Evolutionary conservation across 1,284 basidiomycete genomes (phyloP), one percentile per base, ranked within the genome.

Genomic region (Cutaneotrichosporon dermatis): DNA sequence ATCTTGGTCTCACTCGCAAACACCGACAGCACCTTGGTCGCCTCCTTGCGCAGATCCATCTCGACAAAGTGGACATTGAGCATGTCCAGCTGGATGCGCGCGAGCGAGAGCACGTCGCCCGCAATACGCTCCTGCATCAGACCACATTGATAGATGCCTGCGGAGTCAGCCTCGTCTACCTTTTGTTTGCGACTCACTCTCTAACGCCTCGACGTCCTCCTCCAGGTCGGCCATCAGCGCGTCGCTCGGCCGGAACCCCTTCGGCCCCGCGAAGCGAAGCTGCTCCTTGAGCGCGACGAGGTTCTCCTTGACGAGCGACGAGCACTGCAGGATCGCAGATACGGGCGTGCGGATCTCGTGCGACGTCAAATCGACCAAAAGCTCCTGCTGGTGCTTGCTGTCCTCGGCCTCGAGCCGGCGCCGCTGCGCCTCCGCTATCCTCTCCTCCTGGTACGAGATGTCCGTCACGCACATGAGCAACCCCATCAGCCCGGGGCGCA

Each of bases 81-180:
- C 70, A 72, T 70, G 56, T 71, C 70, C n/a, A 79, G 74, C 57
- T 80, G 79, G 35, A 80, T 75, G 9, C 78, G 65, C 0, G 77
- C 77, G 1, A 80, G 64, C 0, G 76, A 77, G 4, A 79, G 68
- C n/a, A 79, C 73, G 53, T 80, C 79, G 43, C 75, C 76, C 3
- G 78, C 78, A 42, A 80, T 79, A 5, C 78, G 73, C 55, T 78
- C 76, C 64, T 80, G 79, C 1, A 76, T 72, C 12, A 78, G 68
- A 42, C 79, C 78, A 60, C 77, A 77, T 36, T 70, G 69, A 44
- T 72, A 68, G 54, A 72, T 71, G 13, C 59, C 59, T 60, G 45
- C 11, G 1, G 41, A 5, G 33, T 53, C 39, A 57, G 51, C 34
- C 41, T 8, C 25, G 6, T 6, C 6, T 10, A 2, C 16, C 12